phyloP scores from a whole-genome alignment of 2,329 filamentous ascomycete species.

The Amylocarpus encephaloides region DNA sequence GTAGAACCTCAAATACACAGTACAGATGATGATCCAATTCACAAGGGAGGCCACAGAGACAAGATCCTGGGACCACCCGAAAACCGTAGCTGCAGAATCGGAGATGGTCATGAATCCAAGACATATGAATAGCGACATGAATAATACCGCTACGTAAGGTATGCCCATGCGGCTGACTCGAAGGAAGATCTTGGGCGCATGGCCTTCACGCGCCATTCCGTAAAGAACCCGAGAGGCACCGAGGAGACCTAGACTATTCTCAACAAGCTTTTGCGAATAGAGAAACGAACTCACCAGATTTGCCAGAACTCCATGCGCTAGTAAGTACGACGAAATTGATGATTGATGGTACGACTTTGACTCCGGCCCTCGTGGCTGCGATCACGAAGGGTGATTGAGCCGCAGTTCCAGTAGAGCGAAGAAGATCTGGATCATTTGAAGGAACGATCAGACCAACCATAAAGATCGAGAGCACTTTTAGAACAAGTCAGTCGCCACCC shows the following conservation, averaged over 20 bases:
- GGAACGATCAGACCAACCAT: slow-evolving; percentile 51
- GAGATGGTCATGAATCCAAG: slow-evolving; percentile 63
- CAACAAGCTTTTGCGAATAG: background rate
- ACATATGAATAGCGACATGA: slow-evolving; percentile 53
- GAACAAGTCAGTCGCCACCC: background rate
- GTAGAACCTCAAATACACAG: slow-evolving; percentile 53
- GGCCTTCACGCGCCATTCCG: slow-evolving; percentile 49
- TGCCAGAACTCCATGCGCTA: slow-evolving; percentile 63
- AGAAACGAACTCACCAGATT: slow-evolving; percentile 44
- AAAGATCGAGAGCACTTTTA: slow-evolving; percentile 33
- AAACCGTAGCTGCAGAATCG: slow-evolving; percentile 52
- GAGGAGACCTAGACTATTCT: slow-evolving; percentile 45
- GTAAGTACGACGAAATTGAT: slow-evolving; percentile 74
- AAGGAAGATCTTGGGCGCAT: slow-evolving; percentile 49
- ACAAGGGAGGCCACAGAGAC: slow-evolving; percentile 58
- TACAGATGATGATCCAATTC: slow-evolving; percentile 54
- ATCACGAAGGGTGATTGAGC: slow-evolving; percentile 63
- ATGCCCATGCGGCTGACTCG: slow-evolving; percentile 50
- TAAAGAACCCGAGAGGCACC: slow-evolving; percentile 54
- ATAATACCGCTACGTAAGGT: slow-evolving; percentile 49
- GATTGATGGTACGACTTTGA: slow-evolving; percentile 62
- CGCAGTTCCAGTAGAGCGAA: slow-evolving; percentile 37
- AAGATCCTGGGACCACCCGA: slow-evolving; percentile 60
- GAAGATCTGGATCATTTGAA: slow-evolving; percentile 41
- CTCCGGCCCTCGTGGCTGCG: slow-evolving; percentile 60